Conservation (phyloP, 192 early-diverging fungal species). For the Coemansia biformis region DNA sequence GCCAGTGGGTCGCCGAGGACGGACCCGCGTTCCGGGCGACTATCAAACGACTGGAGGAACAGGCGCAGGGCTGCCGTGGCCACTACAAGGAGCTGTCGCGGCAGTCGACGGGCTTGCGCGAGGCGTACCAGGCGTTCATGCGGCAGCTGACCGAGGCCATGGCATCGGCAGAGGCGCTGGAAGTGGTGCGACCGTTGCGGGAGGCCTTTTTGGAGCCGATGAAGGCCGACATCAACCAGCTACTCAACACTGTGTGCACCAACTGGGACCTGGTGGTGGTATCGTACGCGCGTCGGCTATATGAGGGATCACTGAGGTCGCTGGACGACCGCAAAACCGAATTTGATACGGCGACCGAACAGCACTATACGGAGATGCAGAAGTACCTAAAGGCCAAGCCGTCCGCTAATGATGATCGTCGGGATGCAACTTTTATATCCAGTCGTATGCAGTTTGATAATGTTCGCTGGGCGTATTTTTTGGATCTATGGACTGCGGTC, state of each 20-base stretch:
- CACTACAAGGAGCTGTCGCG: constrained; percentile 36
- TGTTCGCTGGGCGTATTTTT: constrained; percentile 42
- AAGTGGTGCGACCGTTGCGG: constrained; percentile 25
- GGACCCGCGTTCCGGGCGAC: constrained; percentile 37
- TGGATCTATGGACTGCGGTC: constrained; percentile 39
- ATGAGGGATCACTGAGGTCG: constrained; percentile 29
- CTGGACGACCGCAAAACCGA: constrained; percentile 39
- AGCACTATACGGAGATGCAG: constrained; percentile 34
- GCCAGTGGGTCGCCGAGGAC: constrained; percentile 41
- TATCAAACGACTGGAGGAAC: constrained; percentile 32
- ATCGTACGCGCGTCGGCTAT: constrained; percentile 16
- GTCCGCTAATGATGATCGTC: constrained; percentile 17
- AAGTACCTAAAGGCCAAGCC: constrained; percentile 33
- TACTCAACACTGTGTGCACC: constrained; percentile 35
- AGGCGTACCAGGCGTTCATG: constrained; percentile 38
- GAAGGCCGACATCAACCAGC: constrained; percentile 22
- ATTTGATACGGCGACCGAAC: constrained; percentile 25
- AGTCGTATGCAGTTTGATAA: constrained; percentile 22
- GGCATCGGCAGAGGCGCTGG: constrained; percentile 8
- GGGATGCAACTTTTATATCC: constrained; percentile 32
- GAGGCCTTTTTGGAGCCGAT: constrained; percentile 24
- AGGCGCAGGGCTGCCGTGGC: constrained; percentile 20
- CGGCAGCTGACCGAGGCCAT: constrained; percentile 19
- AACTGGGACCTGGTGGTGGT: constrained; percentile 45
- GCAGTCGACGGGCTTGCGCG: constrained; percentile 22